phyloP scores from a whole-genome alignment of 106 monocot species.

The Allium fistulosum region DNA sequence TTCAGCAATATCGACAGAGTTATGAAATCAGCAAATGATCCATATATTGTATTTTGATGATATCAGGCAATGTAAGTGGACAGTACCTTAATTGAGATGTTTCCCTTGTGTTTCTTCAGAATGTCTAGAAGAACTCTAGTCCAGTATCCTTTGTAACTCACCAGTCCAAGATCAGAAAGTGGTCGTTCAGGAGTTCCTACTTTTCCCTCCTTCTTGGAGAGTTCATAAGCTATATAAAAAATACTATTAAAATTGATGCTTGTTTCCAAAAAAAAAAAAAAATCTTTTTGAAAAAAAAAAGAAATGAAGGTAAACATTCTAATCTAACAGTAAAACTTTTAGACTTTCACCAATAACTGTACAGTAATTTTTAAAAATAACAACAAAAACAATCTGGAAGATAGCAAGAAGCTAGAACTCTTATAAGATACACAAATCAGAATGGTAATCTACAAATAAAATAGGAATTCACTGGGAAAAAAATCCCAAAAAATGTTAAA shows the following conservation, averaged over 20 bases:
- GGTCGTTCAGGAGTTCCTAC: slow-evolving; percentile 95
- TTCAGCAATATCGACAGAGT: background rate
- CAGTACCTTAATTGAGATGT: slow-evolving; percentile 95
- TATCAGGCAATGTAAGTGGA: background rate
- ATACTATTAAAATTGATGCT: background rate
- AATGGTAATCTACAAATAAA: no score
- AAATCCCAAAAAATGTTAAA: no score
- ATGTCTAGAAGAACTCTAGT: slow-evolving; percentile 93
- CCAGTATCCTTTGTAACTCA: slow-evolving; percentile 95
- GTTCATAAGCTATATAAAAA: slow-evolving; percentile 73
- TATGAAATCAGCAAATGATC: background rate
- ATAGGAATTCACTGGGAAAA: no score
- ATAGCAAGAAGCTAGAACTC: no score
- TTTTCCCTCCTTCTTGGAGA: slow-evolving; percentile 98
- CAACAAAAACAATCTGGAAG: no score
- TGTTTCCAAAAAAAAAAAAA: background rate
- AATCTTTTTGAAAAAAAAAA: background rate
- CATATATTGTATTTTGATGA: background rate
- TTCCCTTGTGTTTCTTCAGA: slow-evolving; percentile 90
- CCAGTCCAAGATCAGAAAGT: slow-evolving; percentile 87
- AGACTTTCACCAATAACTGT: no score
- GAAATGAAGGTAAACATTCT: no score
- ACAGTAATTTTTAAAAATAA: no score
- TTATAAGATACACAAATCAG: no score
- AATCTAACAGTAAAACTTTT: no score